Evolutionary conservation across 306 rosid species (phyloP).

Genomic region (Sophora flavescens): DNA sequence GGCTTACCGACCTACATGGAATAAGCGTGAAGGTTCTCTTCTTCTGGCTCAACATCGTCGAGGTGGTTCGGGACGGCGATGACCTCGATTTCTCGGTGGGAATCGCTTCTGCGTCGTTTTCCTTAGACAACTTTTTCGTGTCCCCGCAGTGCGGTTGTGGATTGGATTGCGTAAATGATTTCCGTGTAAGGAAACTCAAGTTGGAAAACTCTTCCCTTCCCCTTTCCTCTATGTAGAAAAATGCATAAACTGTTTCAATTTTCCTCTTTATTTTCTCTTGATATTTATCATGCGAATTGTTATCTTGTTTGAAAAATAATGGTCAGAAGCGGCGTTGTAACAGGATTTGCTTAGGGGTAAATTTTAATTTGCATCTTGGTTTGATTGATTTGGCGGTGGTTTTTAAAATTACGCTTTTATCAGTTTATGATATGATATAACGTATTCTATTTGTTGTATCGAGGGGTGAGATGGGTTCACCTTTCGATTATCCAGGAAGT

Average conservation of each 20-base stretch:
- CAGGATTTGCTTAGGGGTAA: not conserved
- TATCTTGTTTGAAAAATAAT: not conserved
- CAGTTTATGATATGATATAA: not conserved
- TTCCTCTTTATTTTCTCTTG: conserved; percentile 1
- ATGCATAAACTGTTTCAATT: not conserved
- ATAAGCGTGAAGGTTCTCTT: conserved; percentile 80
- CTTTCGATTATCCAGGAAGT: too few relatives aligned
- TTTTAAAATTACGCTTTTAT: not conserved
- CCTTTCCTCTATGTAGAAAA: conserved; percentile 57
- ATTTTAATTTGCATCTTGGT: not conserved
- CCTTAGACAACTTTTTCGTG: conserved; percentile 70
- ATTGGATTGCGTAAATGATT: conserved; percentile 55
- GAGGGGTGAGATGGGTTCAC: not conserved
- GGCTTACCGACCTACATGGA: conserved; percentile 63
- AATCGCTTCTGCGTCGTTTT: conserved; percentile 75
- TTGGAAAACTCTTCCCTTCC: conserved; percentile 59
- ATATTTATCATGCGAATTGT: not conserved
- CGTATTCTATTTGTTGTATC: not conserved
- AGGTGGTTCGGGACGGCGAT: conserved; percentile 65
- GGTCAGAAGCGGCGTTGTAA: not conserved
- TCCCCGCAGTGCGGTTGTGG: conserved; percentile 89
- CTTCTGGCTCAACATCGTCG: conserved; percentile 82
- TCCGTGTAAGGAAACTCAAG: conserved; percentile 58
- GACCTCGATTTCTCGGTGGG: conserved; percentile 80
- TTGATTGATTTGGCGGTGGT: not conserved